A percentile compares a stretch with the other conserved stretches of the same genome.
These are phyloP conservation scores for Pyrenophora tritici-repentis DNA, from an alignment of 2,329 filamentous ascomycete species.

Conservation along the genomic window DNA sequence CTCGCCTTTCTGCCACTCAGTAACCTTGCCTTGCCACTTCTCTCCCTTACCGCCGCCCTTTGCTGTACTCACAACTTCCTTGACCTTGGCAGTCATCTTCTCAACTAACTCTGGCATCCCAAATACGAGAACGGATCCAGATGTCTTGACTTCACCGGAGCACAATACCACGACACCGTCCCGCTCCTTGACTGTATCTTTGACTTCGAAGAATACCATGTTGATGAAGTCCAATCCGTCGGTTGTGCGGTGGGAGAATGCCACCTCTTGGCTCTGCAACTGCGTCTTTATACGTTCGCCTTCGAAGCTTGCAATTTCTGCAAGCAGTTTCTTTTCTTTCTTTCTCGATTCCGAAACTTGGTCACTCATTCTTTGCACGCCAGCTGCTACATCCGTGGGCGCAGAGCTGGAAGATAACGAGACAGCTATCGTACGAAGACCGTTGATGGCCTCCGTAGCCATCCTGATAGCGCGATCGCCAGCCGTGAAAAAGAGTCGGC, in stretches of 20 bases:
- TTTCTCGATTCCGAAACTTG: slow-evolving; percentile 30
- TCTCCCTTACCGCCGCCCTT: slow-evolving; percentile 43
- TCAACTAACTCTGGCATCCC: slow-evolving; percentile 35
- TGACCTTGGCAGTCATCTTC: slow-evolving; percentile 29
- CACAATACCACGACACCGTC: slow-evolving; percentile 32
- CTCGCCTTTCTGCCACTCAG: slow-evolving; percentile 41
- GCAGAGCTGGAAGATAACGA: slow-evolving; percentile 30
- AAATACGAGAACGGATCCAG: slow-evolving; percentile 35
- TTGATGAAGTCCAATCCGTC: slow-evolving; percentile 42
- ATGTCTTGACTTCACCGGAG: slow-evolving; percentile 34
- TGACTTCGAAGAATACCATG: slow-evolving; percentile 33
- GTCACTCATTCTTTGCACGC: slow-evolving; percentile 32
- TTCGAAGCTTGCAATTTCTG: slow-evolving; percentile 36
- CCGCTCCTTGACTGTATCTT: slow-evolving; percentile 28
- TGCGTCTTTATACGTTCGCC: slow-evolving; percentile 28
- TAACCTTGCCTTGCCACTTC: slow-evolving; percentile 44
- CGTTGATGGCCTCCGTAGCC: slow-evolving; percentile 33
- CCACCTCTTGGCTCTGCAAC: slow-evolving; percentile 19
- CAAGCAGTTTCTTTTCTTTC: slow-evolving; percentile 36
- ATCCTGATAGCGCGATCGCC: slow-evolving; percentile 39
- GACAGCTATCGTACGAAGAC: slow-evolving; percentile 33
- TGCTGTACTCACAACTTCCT: slow-evolving; percentile 29
- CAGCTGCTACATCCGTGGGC: slow-evolving; percentile 31
- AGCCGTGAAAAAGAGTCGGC: slow-evolving; percentile 37
- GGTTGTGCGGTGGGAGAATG: slow-evolving; percentile 31